Base-by-base conservation (phyloP, 129 eudicot species). In the Mikania micrantha region DNA sequence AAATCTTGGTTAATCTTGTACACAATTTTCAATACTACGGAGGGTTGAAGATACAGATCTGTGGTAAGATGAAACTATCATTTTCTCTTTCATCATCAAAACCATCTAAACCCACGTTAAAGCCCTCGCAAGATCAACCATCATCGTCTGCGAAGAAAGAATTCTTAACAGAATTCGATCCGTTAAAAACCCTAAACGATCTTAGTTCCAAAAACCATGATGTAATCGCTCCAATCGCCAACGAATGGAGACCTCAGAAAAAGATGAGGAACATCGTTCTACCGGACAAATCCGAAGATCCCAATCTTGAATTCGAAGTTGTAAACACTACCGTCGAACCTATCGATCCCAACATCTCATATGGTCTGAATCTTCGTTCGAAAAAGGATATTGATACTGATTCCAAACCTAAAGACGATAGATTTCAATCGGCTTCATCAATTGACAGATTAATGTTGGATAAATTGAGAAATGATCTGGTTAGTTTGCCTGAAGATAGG, bases 351-450 rank as follows among this genome's bases (percentile, higher is more conserved):
- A 69, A 73, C 16, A 77, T 88, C 35, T 63, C 83, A 0, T 93
- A 80, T 20, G 95, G 96, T 20, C 81, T 93, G 67, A 88, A 93
- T 52, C 17, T 93, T n/a, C 88, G 98, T 22, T 42, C 19, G 1
- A 67, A 58, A n/a, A 72, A 53, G 7, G 79, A 27, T 4, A 9
- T 29, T 0, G 74, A 22, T 1, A 5, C 19, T 8, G 60, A 53
- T 52, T 10, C 32, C 15, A 17, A 40, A 13, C 66, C 60, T 2
- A 64, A 45, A 9, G 63, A 11, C 3, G 42, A 45, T 5, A 48
- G 35, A 60, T 31, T 13, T 3, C 59, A 68, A 25, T 24, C 74
- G 4, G 28, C 11, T 60, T 81, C 75, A 0, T 28, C 77, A 1
- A 58, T 85, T 12, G 85, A 88, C 5, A 49, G 32, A 2, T 12